These are phyloP conservation scores for Neopestalotiopsis clavispora DNA, from an alignment of 2,329 filamentous ascomycete species.

Conservation along the genomic window DNA sequence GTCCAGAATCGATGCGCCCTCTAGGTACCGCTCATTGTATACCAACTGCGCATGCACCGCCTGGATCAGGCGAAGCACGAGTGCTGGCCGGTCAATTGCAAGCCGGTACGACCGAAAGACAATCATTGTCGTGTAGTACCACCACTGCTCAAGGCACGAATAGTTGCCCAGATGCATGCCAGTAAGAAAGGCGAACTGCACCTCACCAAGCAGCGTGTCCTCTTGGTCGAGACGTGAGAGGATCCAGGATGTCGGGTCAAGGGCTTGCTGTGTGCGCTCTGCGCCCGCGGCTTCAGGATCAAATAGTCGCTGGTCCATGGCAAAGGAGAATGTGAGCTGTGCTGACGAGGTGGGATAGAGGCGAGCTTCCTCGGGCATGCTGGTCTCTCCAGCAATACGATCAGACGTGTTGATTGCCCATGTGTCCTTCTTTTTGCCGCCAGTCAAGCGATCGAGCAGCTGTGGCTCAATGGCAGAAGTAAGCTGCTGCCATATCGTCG, in stretches of 20 bases:
- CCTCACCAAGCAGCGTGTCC: conserved; percentile 57
- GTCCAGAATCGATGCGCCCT: conserved; percentile 47
- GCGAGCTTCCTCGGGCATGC: conserved; percentile 45
- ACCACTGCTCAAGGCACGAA: conserved; percentile 67
- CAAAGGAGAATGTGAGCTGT: conserved; percentile 33
- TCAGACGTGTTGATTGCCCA: conserved; percentile 63
- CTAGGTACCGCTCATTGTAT: conserved; percentile 55
- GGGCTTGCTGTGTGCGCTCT: conserved; percentile 35
- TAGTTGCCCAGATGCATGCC: conserved; percentile 63
- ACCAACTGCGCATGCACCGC: conserved; percentile 60
- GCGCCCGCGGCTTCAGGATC: conserved; percentile 29
- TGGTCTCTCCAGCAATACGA: conserved; percentile 48
- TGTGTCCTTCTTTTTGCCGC: conserved; percentile 39
- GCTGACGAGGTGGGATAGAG: conserved; percentile 37
- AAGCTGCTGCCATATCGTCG: conserved; percentile 56
- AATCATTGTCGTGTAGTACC: conserved; percentile 56
- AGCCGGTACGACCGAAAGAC: conserved; percentile 57
- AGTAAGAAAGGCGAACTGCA: conserved; percentile 64
- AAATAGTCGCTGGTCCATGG: conserved; percentile 33
- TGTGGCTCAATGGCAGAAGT: conserved; percentile 51
- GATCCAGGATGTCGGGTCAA: conserved; percentile 52
- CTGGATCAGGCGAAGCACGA: conserved; percentile 53
- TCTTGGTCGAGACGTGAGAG: conserved; percentile 42
- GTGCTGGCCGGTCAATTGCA: conserved; percentile 43
- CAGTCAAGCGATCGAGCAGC: conserved; percentile 54